phyloP scores from a whole-genome alignment of 345 rosid genomes.

The Kandelia obovata region DNA sequence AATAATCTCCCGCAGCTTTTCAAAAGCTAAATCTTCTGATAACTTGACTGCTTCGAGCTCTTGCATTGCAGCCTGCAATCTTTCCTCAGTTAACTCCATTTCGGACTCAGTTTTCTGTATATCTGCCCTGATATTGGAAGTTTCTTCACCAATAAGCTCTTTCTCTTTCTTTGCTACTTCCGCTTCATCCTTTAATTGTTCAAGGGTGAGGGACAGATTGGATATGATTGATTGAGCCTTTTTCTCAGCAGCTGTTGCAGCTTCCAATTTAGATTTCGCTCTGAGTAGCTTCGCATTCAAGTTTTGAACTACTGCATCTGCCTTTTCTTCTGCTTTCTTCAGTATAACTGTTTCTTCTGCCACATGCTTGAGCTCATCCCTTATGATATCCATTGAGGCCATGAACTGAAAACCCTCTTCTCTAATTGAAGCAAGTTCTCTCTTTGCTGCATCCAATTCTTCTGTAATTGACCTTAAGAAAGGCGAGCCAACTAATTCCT shows the following conservation, averaged over 20 bases:
- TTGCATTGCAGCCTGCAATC: constrained; percentile 43
- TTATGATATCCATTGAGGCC: constrained; percentile 57
- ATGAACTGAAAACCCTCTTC: constrained; percentile 61
- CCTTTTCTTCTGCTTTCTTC: constrained; percentile 44
- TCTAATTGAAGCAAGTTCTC: constrained; percentile 47
- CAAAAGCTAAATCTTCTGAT: constrained; percentile 56
- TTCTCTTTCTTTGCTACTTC: constrained; percentile 63
- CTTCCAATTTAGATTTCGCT: constrained; percentile 58
- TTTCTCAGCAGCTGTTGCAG: constrained; percentile 47
- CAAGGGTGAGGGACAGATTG: constrained; percentile 50
- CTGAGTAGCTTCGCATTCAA: constrained; percentile 72
- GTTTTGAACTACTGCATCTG: constrained; percentile 43
- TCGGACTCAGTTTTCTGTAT: constrained; percentile 46
- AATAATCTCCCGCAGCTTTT: constrained; percentile 45
- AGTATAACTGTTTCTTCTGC: constrained; percentile 44
- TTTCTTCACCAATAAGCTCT: constrained; percentile 43
- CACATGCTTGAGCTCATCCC: constrained; percentile 53
- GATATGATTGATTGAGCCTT: constrained; percentile 46
- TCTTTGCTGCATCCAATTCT: constrained; percentile 61
- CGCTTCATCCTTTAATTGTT: constrained; percentile 54
- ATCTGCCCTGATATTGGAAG: constrained; percentile 39
- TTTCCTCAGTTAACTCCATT: constrained; percentile 52
- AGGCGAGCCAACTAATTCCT: constrained; percentile 25
- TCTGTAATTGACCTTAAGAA: constrained; percentile 38
- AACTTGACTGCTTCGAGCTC: constrained; percentile 59